Conservation (phyloP, 441 rosid genomes). For the Adansonia madagascariensis region DNA sequence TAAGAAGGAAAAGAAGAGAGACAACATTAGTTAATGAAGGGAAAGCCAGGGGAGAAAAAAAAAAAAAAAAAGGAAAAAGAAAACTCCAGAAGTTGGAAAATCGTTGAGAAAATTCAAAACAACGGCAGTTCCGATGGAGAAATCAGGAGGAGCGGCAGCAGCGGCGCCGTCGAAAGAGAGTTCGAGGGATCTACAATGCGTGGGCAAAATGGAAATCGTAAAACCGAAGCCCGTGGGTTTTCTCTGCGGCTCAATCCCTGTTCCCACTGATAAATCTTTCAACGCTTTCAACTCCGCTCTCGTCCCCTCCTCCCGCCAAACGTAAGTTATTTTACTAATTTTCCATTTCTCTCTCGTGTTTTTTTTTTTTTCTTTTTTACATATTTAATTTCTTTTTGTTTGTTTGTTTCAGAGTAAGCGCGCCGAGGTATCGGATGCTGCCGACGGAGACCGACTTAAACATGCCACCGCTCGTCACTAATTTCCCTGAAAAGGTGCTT, state of each 20-base stretch:
- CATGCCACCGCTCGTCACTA: constrained; percentile 60
- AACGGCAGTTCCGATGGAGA: constrained; percentile 45
- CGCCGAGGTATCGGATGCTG: constrained; percentile 75
- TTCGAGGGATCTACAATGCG: constrained; percentile 68
- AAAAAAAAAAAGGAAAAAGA: too few relatives aligned
- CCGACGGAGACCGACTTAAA: constrained; percentile 87
- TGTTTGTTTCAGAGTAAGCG: constrained; percentile 51
- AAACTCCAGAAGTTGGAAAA: constrained; percentile 1
- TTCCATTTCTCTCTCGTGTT: neutral
- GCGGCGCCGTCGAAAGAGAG: constrained; percentile 38
- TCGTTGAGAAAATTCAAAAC: neutral
- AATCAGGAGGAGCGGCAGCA: constrained; percentile 29
- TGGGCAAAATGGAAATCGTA: constrained; percentile 74
- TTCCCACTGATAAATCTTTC: constrained; percentile 74
- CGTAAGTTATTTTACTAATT: constrained; percentile 37
- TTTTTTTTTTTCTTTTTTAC: neutral
- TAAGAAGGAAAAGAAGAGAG: too few relatives aligned
- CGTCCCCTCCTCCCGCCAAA: constrained; percentile 66
- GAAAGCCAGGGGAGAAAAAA: too few relatives aligned
- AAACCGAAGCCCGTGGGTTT: constrained; percentile 75
- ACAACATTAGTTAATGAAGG: too few relatives aligned
- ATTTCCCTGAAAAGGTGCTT: constrained; percentile 69
- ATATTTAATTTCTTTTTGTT: neutral
- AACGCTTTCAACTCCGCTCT: constrained; percentile 68
- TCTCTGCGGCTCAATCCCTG: constrained; percentile 91